Evolutionary conservation across 805 yeast species (phyloP), one percentile per base, ranked within the genome.

Genomic region (Candida taoyuanica): DNA sequence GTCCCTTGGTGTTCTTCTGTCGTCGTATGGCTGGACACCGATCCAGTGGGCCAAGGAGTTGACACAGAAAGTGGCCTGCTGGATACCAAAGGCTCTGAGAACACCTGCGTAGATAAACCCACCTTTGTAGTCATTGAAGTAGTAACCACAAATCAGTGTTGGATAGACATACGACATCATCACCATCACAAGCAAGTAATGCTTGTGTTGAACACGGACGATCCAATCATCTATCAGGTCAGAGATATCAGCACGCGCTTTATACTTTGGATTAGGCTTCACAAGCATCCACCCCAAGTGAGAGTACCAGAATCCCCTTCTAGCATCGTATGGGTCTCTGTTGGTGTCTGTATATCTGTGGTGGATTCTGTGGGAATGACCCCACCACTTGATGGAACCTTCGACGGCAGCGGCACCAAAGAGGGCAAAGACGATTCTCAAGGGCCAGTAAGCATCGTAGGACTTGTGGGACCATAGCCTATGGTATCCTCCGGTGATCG

Each of bases 371-470:
- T 85, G 94, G 36, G 83, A 73, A 59, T 84, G 93, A 33, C 82
- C 76, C 94, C 94, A 85, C 93, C 93, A 84, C 62, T 84, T 84
- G 60, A 84, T 78, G 29, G 91, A 82, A 48, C 94, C 94, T 61
- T 84, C 88, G 34, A 84, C 78, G 39, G 88, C 77, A 30, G 88
- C 84, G 24, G 91, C 86, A 47, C 94, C 94, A 53, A 84, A 84
- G 19, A 81, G 60, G 5, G 91, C 94, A 56, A 64, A 82, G 49
- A 81, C 75, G 30, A 81, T 54, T 49, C 78, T 73, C 30, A 81
- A 67, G 13, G 85, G 80, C 55, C 70, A 59, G 43, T 67, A 70
- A 13, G 83, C 88, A 38, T 71, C 71, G 53, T 78, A 84, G 15
- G 91, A 69, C 59, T 81, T 77, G 63, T 85, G 94, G 20, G 93